Base-by-base conservation (phyloP, 768 basidiomycete species). In the Psilocybe sp. region DNA sequence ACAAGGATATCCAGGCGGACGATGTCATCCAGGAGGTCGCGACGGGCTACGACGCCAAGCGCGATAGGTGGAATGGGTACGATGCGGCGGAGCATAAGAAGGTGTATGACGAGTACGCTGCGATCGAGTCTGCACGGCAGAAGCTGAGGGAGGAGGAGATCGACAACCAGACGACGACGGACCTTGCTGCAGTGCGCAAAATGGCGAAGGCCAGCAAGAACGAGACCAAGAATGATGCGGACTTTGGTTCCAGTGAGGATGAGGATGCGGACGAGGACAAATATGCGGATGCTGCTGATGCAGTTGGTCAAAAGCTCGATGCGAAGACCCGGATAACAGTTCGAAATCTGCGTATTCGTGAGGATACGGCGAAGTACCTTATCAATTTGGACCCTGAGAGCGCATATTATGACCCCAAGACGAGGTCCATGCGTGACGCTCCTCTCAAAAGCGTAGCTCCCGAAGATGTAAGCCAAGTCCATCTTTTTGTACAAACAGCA, bases 351-450 rank as follows among this genome's bases (percentile, higher is more conserved):
- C 90, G 97, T 73, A 98, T 99, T 58, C 87, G 97, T 64, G 97
- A 99, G 71, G 97, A 99, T 66, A 98, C 96, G 1, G 97, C 97
- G 9, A 99, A 99, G 66, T 99, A 99, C 65, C 80, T 99, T 63
- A 89, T 96, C 67, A 99, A 98, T 65, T 67, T 99, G 66, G 94
- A 98, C 67, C 88, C 89, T 1, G 87, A 92, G 0, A 93, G 90
- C 60, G 97, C 97, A 8, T 98, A 98, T 73, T 99, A 99, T 64
- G 97, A 99, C 64, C 97, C 97, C 41, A 99, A 99, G 74, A 98
- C 97, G 11, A 87, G 97, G 62, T 98, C 96, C 6, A 99, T 99
- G 97, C 88, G 97, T 69, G 97, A 99, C 62, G 95, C 96, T 37
- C 97, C 96, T 0, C 52, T 85, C 12, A 82, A 81, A 64, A 80